These are phyloP conservation scores for Phyllosticta capitalensis DNA, from an alignment of 2,329 filamentous ascomycete genomes.

Conservation along the genomic window DNA sequence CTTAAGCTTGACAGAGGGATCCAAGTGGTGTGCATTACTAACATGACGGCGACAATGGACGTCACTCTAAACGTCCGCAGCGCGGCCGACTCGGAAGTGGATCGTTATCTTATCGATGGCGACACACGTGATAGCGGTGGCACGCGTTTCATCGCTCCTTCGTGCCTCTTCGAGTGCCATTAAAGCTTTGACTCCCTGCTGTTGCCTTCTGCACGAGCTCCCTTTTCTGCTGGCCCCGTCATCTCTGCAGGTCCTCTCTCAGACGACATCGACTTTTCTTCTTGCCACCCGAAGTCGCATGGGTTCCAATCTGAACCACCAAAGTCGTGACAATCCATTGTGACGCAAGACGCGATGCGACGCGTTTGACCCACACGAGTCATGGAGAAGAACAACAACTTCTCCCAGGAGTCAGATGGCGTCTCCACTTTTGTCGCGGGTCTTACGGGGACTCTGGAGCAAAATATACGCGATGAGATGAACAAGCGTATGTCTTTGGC, in stretches of 20 bases:
- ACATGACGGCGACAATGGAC: background rate
- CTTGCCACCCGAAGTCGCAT: background rate
- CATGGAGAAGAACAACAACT: conserved; percentile 1
- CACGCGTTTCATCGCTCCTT: background rate
- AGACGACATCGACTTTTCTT: background rate
- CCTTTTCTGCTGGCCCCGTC: background rate
- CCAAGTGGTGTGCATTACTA: background rate
- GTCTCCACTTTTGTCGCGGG: background rate
- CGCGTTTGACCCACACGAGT: background rate
- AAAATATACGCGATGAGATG: background rate
- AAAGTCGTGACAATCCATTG: background rate
- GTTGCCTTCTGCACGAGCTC: background rate
- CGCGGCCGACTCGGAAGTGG: background rate
- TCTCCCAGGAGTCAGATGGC: background rate
- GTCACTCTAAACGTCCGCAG: background rate
- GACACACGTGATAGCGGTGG: background rate
- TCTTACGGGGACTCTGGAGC: background rate
- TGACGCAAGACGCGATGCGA: background rate
- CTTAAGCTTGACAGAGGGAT: background rate
- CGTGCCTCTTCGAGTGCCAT: background rate
- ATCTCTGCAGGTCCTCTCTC: background rate
- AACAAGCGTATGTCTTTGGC: background rate
- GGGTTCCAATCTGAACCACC: background rate
- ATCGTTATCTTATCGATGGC: background rate
- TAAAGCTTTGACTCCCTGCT: background rate